Evolutionary conservation across 1,284 basidiomycete species (phyloP).

Genomic region (Malassezia vespertilionis): DNA sequence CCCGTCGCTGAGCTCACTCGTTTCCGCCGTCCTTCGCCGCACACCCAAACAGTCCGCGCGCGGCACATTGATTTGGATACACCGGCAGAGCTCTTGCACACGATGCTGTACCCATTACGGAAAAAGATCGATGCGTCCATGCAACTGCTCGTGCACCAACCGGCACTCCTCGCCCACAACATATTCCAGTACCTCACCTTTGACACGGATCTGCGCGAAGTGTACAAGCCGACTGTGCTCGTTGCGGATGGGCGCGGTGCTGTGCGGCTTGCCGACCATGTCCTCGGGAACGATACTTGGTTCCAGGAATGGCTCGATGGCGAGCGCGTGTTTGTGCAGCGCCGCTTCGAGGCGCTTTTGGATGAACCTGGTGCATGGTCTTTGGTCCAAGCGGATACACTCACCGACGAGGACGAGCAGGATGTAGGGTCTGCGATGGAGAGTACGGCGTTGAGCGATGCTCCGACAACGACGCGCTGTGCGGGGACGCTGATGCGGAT

Average conservation of each 20-base stretch:
- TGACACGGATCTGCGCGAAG: conserved; percentile 58
- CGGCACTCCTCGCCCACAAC: conserved; percentile 81
- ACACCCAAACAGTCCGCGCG: conserved; percentile 6
- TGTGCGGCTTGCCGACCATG: conserved; percentile 54
- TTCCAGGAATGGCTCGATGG: conserved; percentile 69
- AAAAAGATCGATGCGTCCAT: conserved; percentile 49
- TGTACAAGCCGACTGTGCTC: conserved; percentile 38
- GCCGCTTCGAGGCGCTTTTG: conserved; percentile 71
- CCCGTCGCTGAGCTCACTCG: conserved; percentile 31
- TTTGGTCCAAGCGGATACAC: conserved; percentile 57
- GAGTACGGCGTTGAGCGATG: conserved; percentile 4
- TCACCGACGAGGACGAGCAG: conserved; percentile 53
- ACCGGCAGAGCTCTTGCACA: conserved; percentile 35
- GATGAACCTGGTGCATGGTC: conserved; percentile 72
- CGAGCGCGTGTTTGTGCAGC: conserved; percentile 58
- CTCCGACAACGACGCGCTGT: conserved; percentile 25
- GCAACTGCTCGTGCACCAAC: conserved; percentile 63
- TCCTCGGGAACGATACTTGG: conserved; percentile 74
- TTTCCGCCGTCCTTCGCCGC: conserved; percentile 7
- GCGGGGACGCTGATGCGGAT: conserved; percentile 26
- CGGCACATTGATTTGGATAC: conserved; percentile 22
- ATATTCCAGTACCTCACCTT: conserved; percentile 83
- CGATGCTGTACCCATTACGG: conserved; percentile 26
- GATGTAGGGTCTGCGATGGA: neutral
- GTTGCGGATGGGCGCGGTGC: conserved; percentile 24